Evolutionary conservation across 108 stramenopile genomes (phyloP), one percentile per base, ranked within the genome.

Genomic region (Cyclotella atomus): DNA sequence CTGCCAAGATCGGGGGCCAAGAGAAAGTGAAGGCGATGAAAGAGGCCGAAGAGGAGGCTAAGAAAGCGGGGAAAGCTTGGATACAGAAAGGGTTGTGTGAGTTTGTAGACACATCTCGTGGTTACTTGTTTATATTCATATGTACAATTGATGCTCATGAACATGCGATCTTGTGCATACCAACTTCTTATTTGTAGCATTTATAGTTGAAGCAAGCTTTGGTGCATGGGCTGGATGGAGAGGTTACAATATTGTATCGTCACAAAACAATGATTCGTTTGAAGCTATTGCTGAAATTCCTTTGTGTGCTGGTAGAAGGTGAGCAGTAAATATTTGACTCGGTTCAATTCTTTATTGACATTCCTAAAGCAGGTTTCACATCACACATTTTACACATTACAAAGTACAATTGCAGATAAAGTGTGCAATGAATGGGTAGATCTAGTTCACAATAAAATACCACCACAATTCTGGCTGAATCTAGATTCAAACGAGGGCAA

Each of bases 381-480:
- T n/a, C n/a, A n/a, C n/a, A n/a, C n/a, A n/a, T n/a, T n/a, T n/a
- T n/a, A n/a, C n/a, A n/a, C n/a, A n/a, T n/a, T 10, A 1, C 27
- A 14, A 12, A 65, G 77, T 47, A 25, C 45, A 12, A 41, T 83
- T 23, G 52, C 83, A 9, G 83, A 86, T 4, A 77, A 65, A 10
- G 54, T 83, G 20, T 86, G 85, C 71, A 28, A 55, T 19, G 83
- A 83, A 50, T 83, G 82, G 79, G 68, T 86, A 14, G 59, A 71
- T 27, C 61, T 85, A 0, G 82, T 80, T 5, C 70, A 84, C 56
- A 70, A 71, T 8, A 59, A 86, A 46, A 71, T 86, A 21, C 82
- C 82, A 2, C n/a, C 43, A 0, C 46, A 53, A 25, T 86, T 86
- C 56, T 86, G 85, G 85, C 36, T 46, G 21, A 83, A 81, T 70